Evolutionary conservation across 2,329 filamentous ascomycete genomes (phyloP), one percentile per base, ranked within the genome.

Genomic region (Aureobasidium namibiae): DNA sequence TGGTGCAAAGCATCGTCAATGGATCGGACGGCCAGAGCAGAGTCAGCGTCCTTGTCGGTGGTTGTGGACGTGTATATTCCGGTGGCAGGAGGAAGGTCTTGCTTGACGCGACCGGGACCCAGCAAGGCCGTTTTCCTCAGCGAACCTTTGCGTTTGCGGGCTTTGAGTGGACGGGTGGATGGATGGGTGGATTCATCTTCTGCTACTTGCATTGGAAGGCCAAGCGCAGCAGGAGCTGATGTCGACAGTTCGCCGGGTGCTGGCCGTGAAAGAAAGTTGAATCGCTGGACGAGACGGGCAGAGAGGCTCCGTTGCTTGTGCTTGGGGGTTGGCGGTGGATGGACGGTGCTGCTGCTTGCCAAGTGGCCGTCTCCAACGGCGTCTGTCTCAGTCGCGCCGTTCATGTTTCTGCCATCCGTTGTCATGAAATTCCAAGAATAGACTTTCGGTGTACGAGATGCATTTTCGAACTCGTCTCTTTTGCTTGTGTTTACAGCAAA

Each of bases 51-150:
- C 18, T 53, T 38, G 36, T 26, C 36, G n/a, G n/a, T n/a, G n/a
- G n/a, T n/a, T n/a, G n/a, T 16, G n/a, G 31, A 18, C n/a, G 1
- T 53, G 68, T 42, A 64, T 65, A 56, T 70, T 65, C 39, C 26
- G 44, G 54, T 58, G 54, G 54, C 44, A 48, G 54, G 54, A 49
- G 34, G n/a, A n/a, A n/a, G 44, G 23, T 58, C 54, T 42, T 48
- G 42, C 80, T 83, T 62, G 23, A 70, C 62, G n/a, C 67, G 63
- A 54, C 87, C 86, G 63, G 88, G 87, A 16, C 90, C 89, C 18
- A 96, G 79, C 50, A 96, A 78, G 26, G 90, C 91, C 11, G 89
- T 90, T 73, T 96, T 96, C 61, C 92, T 83, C 70, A 96, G 77
- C 11, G 92, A 96, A 4, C 90, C 91, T 69, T 88, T 89, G 61